A percentile compares a stretch with the other conserved stretches of the same genome.
Evolutionary conservation across 1,139 yeast genomes (phyloP).

Genomic region (Ogataea hybrid): DNA sequence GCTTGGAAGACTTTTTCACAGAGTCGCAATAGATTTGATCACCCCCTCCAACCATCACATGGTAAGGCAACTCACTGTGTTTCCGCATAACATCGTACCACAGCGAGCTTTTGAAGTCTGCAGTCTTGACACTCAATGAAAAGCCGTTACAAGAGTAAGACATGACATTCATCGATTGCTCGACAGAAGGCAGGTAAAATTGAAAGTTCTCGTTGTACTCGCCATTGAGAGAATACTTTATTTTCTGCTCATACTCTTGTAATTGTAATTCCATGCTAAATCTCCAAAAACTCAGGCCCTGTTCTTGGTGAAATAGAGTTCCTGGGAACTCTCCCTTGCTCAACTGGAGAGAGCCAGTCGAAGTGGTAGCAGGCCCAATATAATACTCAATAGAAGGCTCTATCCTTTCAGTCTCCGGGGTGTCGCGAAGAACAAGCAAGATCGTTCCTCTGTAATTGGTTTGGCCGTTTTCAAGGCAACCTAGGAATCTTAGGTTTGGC

Average conservation of each 20-base stretch:
- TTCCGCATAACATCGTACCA: conserved; percentile 82
- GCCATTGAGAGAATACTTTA: conserved; percentile 57
- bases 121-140: conserved; percentile 65
- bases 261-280: conserved; percentile 53
- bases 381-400: conserved; percentile 40
- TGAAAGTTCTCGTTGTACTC: conserved; percentile 34
- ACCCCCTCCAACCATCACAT: conserved; percentile 97
- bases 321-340: conserved; percentile 46
- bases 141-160: conserved; percentile 94
- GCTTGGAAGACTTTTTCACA: conserved; percentile 57
- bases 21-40: conserved; percentile 93
- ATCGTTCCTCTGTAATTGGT: conserved; percentile 63
- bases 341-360: conserved; percentile 15
- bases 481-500: conserved; percentile 68
- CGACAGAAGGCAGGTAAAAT: conserved; percentile 57
- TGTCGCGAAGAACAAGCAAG: conserved; percentile 55
- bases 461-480: conserved; percentile 48
- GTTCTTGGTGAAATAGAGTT: conserved; percentile 43
- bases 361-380: conserved; percentile 38
- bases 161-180: conserved; percentile 72
- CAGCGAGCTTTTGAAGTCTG: conserved; percentile 64
- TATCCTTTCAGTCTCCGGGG: conserved; percentile 28
- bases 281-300: conserved; percentile 60
- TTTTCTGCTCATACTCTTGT: conserved; percentile 50
- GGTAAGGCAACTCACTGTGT: conserved; percentile 66